Conservation (phyloP, 2,329 filamentous ascomycete genomes). For the Dryadomyces quercus-mongolicae region DNA sequence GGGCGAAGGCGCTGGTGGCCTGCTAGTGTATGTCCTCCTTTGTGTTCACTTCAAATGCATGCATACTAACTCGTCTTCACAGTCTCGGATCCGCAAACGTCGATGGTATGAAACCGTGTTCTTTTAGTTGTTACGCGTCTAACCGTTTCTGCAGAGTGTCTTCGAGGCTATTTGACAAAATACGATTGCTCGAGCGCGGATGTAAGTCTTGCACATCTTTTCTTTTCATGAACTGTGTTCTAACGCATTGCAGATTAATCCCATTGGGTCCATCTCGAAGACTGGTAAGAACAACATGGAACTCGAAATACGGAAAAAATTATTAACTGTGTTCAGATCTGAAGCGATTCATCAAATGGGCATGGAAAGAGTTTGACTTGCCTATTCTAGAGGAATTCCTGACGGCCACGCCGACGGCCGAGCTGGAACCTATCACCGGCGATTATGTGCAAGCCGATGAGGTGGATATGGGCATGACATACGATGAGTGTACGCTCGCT, state of each 20-base stretch:
- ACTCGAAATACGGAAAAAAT: not conserved
- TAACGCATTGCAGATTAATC: constrained; percentile 32
- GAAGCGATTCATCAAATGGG: constrained; percentile 60
- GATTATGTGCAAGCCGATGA: constrained; percentile 39
- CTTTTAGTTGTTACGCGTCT: constrained; percentile 3
- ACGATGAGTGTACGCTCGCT: constrained; percentile 23
- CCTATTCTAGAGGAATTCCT: constrained; percentile 57
- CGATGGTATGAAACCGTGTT: constrained; percentile 16
- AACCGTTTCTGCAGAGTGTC: constrained; percentile 16
- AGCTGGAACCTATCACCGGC: constrained; percentile 51
- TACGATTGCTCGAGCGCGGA: constrained; percentile 40
- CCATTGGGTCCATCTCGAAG: constrained; percentile 50
- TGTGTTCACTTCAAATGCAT: not conserved
- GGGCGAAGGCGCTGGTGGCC: constrained; percentile 11
- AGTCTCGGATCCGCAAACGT: constrained; percentile 13
- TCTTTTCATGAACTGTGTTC: not conserved
- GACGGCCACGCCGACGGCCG: constrained; percentile 47
- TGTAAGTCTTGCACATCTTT: not conserved
- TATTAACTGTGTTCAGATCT: constrained; percentile 37
- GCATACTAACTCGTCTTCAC: not conserved
- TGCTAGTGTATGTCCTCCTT: constrained; percentile 8
- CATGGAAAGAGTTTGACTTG: constrained; percentile 43
- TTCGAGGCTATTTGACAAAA: constrained; percentile 49
- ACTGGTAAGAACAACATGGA: not conserved
- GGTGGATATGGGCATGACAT: constrained; percentile 41